Evolutionary conservation across 352 stramenopile genomes (phyloP), one percentile per base, ranked within the genome.

Genomic region (Phytophthora hibernalis): DNA sequence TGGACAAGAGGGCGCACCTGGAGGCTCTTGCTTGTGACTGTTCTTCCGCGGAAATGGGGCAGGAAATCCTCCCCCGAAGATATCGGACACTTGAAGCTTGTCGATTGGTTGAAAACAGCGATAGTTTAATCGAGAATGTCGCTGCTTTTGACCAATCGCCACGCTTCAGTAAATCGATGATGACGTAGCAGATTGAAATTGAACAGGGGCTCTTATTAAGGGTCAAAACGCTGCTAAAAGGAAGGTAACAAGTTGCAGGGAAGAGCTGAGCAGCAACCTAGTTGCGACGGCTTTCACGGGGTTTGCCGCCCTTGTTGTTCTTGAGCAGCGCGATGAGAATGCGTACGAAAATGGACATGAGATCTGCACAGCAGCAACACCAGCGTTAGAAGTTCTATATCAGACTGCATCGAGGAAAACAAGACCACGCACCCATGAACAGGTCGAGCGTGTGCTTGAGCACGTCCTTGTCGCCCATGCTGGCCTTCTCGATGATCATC

Each of bases 401-500:
- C 26, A 43, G 43, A 57, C 37, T 31, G 47, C 20, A 44, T 11
- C 35, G 42, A 57, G 11, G 57, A 26, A 47, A 55, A 11, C 9
- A 61, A n/a, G 16, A 45, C 16, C 5, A 70, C 71, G n/a, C 73
- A 92, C 83, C 83, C 42, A 96, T 77, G 66, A 97, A 97, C 21
- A 97, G 86, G 53, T 91, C 77, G 24, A 94, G 72, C 35, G 91
- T 88, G 74, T 97, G 88, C 56, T 77, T 80, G 50, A 95, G 74
- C 61, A 89, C 82, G 76, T 97, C 89, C 63, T 90, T 90, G 80
- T 94, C 83, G 21, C 89, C 90, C 53, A 83, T 65, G 33, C 68
- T 82, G 22, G 86, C 89, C 70, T 94, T 93, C 74, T 96, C 89
- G 60, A 97, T 92, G 70, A 97, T 96, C 67, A 97, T 89, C 65